A percentile compares a stretch with the other conserved stretches of the same genome.
These are phyloP conservation scores for Aspergillus glaucus DNA, from an alignment of 2,329 filamentous ascomycete genomes.

Conservation along the genomic window DNA sequence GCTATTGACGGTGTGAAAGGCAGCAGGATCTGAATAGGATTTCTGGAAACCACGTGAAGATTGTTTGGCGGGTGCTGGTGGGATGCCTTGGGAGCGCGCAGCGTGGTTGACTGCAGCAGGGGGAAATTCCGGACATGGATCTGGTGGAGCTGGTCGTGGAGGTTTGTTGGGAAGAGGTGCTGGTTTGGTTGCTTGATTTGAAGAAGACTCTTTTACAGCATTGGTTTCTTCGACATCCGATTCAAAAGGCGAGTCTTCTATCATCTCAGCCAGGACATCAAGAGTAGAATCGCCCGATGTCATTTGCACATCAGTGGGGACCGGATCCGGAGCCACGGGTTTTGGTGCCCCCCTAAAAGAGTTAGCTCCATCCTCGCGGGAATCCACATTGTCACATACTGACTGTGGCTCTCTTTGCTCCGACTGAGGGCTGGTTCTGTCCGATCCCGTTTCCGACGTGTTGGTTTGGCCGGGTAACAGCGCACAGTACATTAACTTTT, in stretches of 20 bases:
- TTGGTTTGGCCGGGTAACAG: slow-evolving; percentile 21
- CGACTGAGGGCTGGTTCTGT: slow-evolving; percentile 1
- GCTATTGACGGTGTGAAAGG: slow-evolving; percentile 15
- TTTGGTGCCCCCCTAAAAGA: neutral
- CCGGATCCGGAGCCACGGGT: neutral
- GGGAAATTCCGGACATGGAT: neutral
- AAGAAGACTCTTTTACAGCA: neutral
- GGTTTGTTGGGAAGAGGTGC: neutral
- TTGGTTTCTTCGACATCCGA: neutral
- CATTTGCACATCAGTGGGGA: neutral
- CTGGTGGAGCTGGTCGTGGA: neutral
- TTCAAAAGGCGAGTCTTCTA: neutral
- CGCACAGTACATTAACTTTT: slow-evolving; percentile 40
- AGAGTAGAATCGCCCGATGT: slow-evolving; percentile 2
- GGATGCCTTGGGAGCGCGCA: neutral
- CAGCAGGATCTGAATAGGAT: slow-evolving; percentile 30
- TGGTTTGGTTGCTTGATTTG: neutral
- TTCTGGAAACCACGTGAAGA: slow-evolving; percentile 22
- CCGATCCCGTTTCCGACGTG: slow-evolving; percentile 1
- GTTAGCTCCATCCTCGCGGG: slow-evolving; percentile 3
- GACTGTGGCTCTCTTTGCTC: slow-evolving; percentile 16
- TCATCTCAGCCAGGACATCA: neutral
- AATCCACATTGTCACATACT: slow-evolving; percentile 19
- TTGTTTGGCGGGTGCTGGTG: neutral
- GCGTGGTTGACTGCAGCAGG: neutral